Percentiles rank a stretch among this genome's conserved stretches.
Conservation (phyloP, 2,329 filamentous ascomycete species). For the Cadophora gregata region DNA sequence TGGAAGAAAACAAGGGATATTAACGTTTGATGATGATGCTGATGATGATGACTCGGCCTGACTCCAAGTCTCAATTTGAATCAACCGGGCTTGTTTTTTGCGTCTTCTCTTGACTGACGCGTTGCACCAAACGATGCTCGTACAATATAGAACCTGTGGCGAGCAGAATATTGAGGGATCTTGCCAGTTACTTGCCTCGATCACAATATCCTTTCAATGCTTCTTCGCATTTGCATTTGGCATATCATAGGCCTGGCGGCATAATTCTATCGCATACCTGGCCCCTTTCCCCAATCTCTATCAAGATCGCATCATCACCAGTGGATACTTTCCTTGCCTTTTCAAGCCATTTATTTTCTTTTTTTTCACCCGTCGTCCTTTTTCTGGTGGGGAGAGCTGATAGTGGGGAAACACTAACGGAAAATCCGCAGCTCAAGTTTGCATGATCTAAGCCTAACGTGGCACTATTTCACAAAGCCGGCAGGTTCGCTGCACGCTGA, state of each 20-base stretch:
- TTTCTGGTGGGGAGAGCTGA: constrained; percentile 3
- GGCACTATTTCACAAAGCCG: constrained; percentile 1
- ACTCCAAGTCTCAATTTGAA: not conserved
- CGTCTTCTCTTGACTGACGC: not conserved
- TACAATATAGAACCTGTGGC: not conserved
- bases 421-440: not conserved
- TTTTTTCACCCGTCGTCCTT: not conserved
- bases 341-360: not conserved
- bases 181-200: not conserved
- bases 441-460: not conserved
- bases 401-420: constrained; percentile 9
- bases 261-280: not conserved
- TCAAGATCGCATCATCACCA: not conserved
- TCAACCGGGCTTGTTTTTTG: not conserved
- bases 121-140: not conserved
- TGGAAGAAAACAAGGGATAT: constrained; percentile 1
- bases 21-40: not conserved
- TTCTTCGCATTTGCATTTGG: not conserved
- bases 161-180: not conserved
- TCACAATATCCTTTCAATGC: not conserved
- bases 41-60: not conserved
- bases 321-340: not conserved
- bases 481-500: not conserved
- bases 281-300: not conserved
- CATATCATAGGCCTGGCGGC: not conserved